phyloP scores from a whole-genome alignment of 768 basidiomycete species.

The Tephrocybe rancida region DNA sequence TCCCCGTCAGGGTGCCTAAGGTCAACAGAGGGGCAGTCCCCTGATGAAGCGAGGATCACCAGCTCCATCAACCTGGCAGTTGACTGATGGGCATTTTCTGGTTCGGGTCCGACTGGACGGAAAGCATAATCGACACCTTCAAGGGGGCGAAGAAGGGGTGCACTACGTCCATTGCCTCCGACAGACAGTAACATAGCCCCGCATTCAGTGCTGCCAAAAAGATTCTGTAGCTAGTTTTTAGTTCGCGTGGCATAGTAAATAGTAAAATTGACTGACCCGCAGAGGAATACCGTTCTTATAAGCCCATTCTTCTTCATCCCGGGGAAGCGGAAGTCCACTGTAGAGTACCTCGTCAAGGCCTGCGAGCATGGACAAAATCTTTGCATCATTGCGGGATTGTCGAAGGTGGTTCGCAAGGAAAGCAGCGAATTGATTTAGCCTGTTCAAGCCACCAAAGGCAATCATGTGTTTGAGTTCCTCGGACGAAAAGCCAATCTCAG shows the following conservation, averaged over 20 bases:
- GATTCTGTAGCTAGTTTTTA: slow-evolving; percentile 49
- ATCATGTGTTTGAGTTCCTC: slow-evolving; percentile 76
- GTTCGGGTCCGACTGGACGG: slow-evolving; percentile 48
- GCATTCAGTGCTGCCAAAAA: slow-evolving; percentile 82
- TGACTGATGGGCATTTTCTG: slow-evolving; percentile 52
- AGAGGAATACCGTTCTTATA: slow-evolving; percentile 60
- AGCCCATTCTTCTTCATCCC: slow-evolving; percentile 77
- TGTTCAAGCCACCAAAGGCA: slow-evolving; percentile 63
- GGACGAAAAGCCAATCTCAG: slow-evolving; percentile 61
- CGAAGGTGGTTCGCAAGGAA: slow-evolving; percentile 65
- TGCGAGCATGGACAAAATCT: slow-evolving; percentile 55
- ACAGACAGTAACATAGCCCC: slow-evolving; percentile 70
- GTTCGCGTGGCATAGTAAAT: slow-evolving; percentile 10
- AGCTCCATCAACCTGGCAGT: slow-evolving; percentile 64
- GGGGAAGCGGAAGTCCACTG: slow-evolving; percentile 62
- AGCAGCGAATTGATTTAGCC: slow-evolving; percentile 72
- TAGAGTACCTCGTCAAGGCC: slow-evolving; percentile 66
- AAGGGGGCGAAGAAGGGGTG: slow-evolving; percentile 55
- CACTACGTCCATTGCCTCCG: slow-evolving; percentile 52
- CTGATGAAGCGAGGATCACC: slow-evolving; percentile 67
- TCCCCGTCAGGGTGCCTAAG: slow-evolving; percentile 65
- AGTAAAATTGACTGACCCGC: slow-evolving; percentile 44
- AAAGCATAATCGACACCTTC: slow-evolving; percentile 67
- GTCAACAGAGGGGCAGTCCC: slow-evolving; percentile 66
- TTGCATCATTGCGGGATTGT: slow-evolving; percentile 60